Percentiles rank a stretch among this genome's conserved stretches.
Conservation (phyloP, 2,329 filamentous ascomycete genomes). For the Ophidiomyces ophidiicola region DNA sequence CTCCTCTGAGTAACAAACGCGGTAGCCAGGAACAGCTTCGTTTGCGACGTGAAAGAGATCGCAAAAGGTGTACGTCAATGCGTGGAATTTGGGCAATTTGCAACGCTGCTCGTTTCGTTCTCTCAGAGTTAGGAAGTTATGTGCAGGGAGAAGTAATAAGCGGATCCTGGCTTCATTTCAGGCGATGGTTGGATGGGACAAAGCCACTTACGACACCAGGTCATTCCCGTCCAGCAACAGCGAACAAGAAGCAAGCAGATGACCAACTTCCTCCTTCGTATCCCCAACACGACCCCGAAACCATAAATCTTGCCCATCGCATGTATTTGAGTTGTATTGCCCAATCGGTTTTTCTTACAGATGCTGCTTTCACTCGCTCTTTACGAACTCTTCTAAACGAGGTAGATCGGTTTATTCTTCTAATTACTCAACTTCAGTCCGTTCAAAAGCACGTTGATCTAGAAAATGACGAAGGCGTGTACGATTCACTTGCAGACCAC, state of each 20-base stretch:
- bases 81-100: constrained; percentile 82
- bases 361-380: constrained; percentile 29
- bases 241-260: constrained; percentile 20
- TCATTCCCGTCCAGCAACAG: constrained; percentile 30
- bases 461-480: constrained; percentile 68
- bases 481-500: constrained; percentile 61
- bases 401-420: constrained; percentile 69
- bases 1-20: constrained; percentile 49
- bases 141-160: constrained; percentile 81
- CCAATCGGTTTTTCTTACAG: constrained; percentile 34
- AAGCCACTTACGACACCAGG: constrained; percentile 18
- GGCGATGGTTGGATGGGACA: constrained; percentile 54
- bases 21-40: constrained; percentile 49
- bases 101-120: constrained; percentile 74
- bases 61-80: constrained; percentile 53
- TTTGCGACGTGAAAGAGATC: constrained; percentile 52
- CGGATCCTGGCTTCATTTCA: constrained; percentile 68
- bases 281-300: constrained; percentile 62
- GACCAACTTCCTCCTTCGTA: constrained; percentile 7
- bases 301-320: constrained; percentile 66
- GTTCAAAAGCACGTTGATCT: constrained; percentile 70
- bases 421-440: constrained; percentile 60
- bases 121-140: constrained; percentile 77
- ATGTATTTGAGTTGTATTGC: constrained; percentile 58
- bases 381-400: constrained; percentile 35